phyloP scores from a whole-genome alignment of 2,329 filamentous ascomycete species.

The Pyricularia sp. region DNA sequence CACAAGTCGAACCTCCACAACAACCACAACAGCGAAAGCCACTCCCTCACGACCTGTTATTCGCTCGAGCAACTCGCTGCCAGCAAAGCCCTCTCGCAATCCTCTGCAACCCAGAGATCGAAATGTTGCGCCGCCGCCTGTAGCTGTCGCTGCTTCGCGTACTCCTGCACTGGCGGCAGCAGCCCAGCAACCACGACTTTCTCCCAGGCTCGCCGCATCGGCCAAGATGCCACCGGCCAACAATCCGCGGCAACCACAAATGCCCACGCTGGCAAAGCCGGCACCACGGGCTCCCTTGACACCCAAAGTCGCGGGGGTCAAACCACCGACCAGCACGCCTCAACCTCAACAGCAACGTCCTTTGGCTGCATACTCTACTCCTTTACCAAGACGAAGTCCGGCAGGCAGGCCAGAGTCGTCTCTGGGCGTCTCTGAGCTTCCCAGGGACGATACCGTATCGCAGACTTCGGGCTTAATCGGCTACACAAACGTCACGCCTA shows the following conservation, averaged over 20 bases:
- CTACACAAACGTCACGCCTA: conserved; percentile 62
- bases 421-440: background rate
- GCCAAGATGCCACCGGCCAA: conserved; percentile 30
- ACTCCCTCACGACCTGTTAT: conserved; percentile 6
- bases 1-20: conserved; percentile 2
- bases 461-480: conserved; percentile 47
- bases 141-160: conserved; percentile 12
- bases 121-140: conserved; percentile 25
- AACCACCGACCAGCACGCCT: conserved; percentile 7
- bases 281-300: conserved; percentile 39
- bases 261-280: conserved; percentile 56
- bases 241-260: conserved; percentile 49
- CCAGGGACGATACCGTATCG: conserved; percentile 40
- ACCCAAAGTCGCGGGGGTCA: conserved; percentile 38
- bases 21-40: conserved; percentile 5
- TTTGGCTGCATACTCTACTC: conserved; percentile 27
- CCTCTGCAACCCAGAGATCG: conserved; percentile 23
- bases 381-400: conserved; percentile 25
- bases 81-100: conserved; percentile 11
- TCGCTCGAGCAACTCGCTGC: conserved; percentile 9
- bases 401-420: conserved; percentile 14
- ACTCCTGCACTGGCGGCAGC: conserved; percentile 5
- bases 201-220: conserved; percentile 5
- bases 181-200: conserved; percentile 6
- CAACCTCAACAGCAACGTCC: conserved; percentile 14